Evolutionary conservation across 768 basidiomycete species (phyloP).

Genomic region (Lactarius vividus): DNA sequence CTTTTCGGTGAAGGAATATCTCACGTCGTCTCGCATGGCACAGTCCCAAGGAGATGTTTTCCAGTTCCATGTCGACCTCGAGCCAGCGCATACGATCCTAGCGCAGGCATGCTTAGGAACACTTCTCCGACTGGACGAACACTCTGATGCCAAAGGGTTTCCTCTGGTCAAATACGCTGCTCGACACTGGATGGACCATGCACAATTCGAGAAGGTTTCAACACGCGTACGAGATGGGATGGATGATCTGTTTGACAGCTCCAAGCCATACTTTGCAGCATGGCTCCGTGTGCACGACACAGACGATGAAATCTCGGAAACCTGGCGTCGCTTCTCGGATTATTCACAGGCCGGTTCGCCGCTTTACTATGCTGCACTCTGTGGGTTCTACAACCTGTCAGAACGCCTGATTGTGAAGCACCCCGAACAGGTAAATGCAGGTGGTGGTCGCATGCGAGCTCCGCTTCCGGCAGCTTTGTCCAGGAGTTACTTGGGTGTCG

Average conservation of each 20-base stretch:
- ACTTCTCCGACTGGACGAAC: not conserved
- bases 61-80: not conserved
- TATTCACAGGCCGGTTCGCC: too few species aligned
- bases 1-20: slow-evolving; percentile 1
- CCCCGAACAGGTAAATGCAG: not conserved
- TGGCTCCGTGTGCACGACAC: not conserved
- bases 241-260: not conserved
- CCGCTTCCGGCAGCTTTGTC: not conserved
- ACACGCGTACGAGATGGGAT: not conserved
- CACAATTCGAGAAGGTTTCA: not conserved
- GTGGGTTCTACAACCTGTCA: not conserved
- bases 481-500: not conserved
- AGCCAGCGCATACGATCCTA: not conserved
- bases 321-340: too few species aligned
- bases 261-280: not conserved
- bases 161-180: not conserved
- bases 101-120: not conserved
- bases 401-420: not conserved
- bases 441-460: not conserved
- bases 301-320: too few species aligned
- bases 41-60: not conserved
- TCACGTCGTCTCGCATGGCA: not conserved
- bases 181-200: not conserved
- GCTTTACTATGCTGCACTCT: not conserved
- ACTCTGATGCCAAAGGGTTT: not conserved